Evolutionary conservation across 2,329 filamentous ascomycete species (phyloP), one percentile per base, ranked within the genome.

Genomic region (Diaporthe nobilis): DNA sequence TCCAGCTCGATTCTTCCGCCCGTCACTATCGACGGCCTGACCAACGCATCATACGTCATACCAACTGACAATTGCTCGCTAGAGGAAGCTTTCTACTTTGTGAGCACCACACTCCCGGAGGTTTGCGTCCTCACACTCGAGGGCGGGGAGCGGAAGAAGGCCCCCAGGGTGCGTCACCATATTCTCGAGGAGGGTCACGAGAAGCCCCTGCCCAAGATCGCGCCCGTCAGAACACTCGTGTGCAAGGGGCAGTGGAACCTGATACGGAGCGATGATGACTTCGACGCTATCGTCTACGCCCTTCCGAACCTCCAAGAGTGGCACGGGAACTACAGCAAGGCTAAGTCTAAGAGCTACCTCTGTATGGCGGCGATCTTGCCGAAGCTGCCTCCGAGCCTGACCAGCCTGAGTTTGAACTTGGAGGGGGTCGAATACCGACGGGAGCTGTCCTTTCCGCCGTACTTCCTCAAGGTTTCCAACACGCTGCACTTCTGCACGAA

Each of bases 191-290:
- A 72, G 20, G 76, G 68, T 0, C 67, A 75, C 25, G 74, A 68
- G 58, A 77, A 67, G 53, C 65, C 73, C 53, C 83, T 83, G 74
- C 80, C 82, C 25, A 79, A 77, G 28, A 85, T 94, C 4, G 82
- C 86, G 4, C 89, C 90, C 3, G 88, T 95, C 44, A 88, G 89
- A 72, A 94, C 92, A 0, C 87, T 95, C 28, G 90, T 95, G 58
- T 93, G 93, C 83, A 92, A 93, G 79, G 93, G 93, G 9, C 92
- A 94, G 78, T 95, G 93, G 93, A 95, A 95, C 80, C 87, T 95
- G 39, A 93, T 94, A 82, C 88, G 93, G 63, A 86, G 88, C 22
- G 85, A 90, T 58, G 84, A 86, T 25, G 92, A 95, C 82, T 95
- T 94, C 83, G 84, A 87, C 74, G 87, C 87, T 71, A 88, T 95